phyloP scores from a whole-genome alignment of 1,284 basidiomycete species.

The Papiliotrema flavescens region DNA sequence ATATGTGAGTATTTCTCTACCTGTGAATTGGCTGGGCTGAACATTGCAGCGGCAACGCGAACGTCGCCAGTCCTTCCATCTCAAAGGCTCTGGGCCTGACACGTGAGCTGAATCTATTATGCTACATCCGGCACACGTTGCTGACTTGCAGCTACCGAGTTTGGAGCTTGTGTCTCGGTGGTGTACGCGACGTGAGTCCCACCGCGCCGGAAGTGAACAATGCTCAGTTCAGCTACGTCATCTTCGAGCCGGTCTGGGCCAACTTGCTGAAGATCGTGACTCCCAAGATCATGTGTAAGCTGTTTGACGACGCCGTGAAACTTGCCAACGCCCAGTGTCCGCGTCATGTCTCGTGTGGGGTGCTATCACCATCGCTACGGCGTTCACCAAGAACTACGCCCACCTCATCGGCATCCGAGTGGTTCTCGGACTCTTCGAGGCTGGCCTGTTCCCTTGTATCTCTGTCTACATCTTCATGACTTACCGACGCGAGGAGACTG shows the following conservation, averaged over 20 bases:
- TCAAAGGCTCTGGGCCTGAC: slow-evolving; percentile 1
- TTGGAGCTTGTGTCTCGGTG: slow-evolving; percentile 21
- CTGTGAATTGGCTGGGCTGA: not conserved
- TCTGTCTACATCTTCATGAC: slow-evolving; percentile 6
- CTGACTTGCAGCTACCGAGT: slow-evolving; percentile 12
- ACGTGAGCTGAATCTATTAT: not conserved
- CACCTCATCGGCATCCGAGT: slow-evolving; percentile 9
- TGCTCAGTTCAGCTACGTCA: slow-evolving; percentile 15
- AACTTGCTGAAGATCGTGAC: slow-evolving; percentile 29
- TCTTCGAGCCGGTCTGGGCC: slow-evolving; percentile 30
- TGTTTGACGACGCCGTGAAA: no score
- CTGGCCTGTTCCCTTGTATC: slow-evolving; percentile 13
- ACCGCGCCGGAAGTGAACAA: no score
- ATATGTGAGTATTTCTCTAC: slow-evolving; percentile 4
- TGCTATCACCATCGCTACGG: slow-evolving; percentile 4
- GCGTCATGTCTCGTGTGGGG: not conserved
- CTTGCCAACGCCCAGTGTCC: no score
- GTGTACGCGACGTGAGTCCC: slow-evolving; percentile 18
- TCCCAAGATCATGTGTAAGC: slow-evolving; percentile 22
- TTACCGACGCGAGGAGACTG: slow-evolving; percentile 21
- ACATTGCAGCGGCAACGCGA: slow-evolving; percentile 10
- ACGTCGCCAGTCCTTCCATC: slow-evolving; percentile 11
- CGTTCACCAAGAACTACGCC: slow-evolving; percentile 6
- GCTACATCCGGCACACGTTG: not conserved
- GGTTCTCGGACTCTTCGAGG: slow-evolving; percentile 17